Base-by-base conservation (phyloP, 1,284 basidiomycete species). In the Cryptococcus hybrid region DNA sequence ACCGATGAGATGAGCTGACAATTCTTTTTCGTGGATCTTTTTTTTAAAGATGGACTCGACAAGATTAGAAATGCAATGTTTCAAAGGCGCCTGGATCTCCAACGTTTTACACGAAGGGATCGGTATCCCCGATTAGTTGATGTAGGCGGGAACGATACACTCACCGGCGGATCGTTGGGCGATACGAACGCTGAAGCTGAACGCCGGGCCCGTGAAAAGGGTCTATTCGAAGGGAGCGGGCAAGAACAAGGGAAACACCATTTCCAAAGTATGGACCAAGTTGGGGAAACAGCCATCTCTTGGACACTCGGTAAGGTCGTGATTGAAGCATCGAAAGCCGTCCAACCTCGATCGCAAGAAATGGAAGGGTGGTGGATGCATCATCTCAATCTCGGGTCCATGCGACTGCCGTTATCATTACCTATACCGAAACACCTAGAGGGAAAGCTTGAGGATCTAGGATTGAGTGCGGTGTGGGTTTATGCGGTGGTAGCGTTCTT, bases 281-380 rank as follows among this genome's bases (percentile, higher is more conserved):
- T 99, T 39, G 87, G 86, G 36, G 90, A 90, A 67, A 91, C 96
- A 52, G 90, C 92, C 39, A 93, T 99, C 70, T 92, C 87, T 66
- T 99, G 95, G 95, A 98, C 95, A 3, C 82, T 99, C 36, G 95
- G 96, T 47, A 98, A 98, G 77, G 97, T 98, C 86, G 92, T 99
- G 0, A 83, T 98, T 40, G 95, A 98, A 78, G 95, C 95, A 8
- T 92, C 89, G 78, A 90, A 88, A 64, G 89, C 70, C 7, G 71
- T 78, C 8, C 61, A 62, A 30, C 65, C 67, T 3, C 60, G 68
- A 11, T 66, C 65, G 5, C 15, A 47, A 7, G 54, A 51, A 39
- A 61, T 64, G 37, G 64, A 63, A 55, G 58, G 55, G 12, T 60
- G 52, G 42, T 70, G 66, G 64, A 56, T 48, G 37, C 42, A 38